Evolutionary conservation across 805 yeast genomes (phyloP), one percentile per base, ranked within the genome.

Genomic region (Kazachstania martiniae): DNA sequence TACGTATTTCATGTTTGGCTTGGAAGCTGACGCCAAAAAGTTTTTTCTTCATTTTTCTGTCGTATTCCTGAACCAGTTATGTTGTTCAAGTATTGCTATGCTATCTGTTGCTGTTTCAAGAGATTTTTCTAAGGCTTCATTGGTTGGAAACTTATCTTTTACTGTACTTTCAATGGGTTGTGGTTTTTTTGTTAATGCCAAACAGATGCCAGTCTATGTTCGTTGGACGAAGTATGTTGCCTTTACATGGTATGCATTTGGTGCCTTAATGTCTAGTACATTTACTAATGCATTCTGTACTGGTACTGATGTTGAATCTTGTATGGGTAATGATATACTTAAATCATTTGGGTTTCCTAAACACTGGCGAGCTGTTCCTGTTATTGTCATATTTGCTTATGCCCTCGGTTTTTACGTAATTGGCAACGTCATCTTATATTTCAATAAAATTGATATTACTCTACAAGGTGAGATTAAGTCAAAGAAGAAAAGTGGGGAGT

Each of bases 171-270:
- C 82, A 32, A 70, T 80, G 66, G 83, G 84, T 0, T 77, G 84
- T 52, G 95, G 94, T 1, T 81, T 72, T 55, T 83, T 79, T 47
- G 80, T 77, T 15, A 82, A 83, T 51, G 72, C 86, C 1, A 61
- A 64, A 6, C 65, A 72, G 1, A 67, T 83, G 74, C 94, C 94
- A 0, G 93, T 81, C 1, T 85, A 85, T 46, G 93, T 84, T 7
- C 64, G 84, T 22, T 84, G 95, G 95, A 68, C 77, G 4, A 81
- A 78, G 49, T 84, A 80, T 53, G 60, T 77, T 35, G 77, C 89
- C 0, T 80, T 71, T 49, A 65, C 78, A 32, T 85, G 87, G 83
- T 84, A 79, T 48, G 77, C 76, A 0, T 80, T 79, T 54, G 91
- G 91, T 3, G 76, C 75, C 2, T 46, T 77, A 35, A 46, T 68